These are phyloP conservation scores for Mucor racemosus DNA, from an alignment of 371 early-diverging fungal species.

Conservation along the genomic window DNA sequence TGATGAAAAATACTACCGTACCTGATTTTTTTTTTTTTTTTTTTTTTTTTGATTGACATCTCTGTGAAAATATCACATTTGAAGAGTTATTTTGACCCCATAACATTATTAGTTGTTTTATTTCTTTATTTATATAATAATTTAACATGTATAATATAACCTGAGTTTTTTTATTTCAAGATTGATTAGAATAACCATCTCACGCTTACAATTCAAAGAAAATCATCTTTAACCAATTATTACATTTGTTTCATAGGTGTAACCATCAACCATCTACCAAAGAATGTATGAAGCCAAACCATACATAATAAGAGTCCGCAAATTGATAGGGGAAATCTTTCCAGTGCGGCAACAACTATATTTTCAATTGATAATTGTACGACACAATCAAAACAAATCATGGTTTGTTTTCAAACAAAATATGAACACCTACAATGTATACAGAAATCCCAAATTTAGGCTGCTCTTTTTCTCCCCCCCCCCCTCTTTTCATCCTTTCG, in stretches of 20 bases:
- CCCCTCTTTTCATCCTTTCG: neutral
- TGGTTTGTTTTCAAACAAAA: neutral
- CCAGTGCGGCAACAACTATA: neutral
- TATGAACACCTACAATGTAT: neutral
- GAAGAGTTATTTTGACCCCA: no score
- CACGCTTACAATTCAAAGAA: no score
- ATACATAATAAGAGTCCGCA: neutral
- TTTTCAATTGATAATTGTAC: neutral
- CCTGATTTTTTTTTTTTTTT: no score
- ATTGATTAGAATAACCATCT: no score
- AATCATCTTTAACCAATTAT: neutral
- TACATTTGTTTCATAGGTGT: neutral
- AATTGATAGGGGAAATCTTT: neutral
- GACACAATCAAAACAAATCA: slow-evolving; percentile 3
- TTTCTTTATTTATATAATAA: no score
- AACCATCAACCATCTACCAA: neutral
- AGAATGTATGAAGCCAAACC: no score
- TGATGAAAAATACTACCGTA: no score
- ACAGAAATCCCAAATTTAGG: neutral
- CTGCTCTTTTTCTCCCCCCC: neutral
- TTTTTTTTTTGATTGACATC: no score
- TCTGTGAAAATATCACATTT: no score
- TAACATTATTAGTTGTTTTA: no score
- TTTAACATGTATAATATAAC: no score
- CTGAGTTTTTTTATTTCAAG: no score